Evolutionary conservation across 352 stramenopile genomes (phyloP).

Genomic region (Phytopythium delawarense): DNA sequence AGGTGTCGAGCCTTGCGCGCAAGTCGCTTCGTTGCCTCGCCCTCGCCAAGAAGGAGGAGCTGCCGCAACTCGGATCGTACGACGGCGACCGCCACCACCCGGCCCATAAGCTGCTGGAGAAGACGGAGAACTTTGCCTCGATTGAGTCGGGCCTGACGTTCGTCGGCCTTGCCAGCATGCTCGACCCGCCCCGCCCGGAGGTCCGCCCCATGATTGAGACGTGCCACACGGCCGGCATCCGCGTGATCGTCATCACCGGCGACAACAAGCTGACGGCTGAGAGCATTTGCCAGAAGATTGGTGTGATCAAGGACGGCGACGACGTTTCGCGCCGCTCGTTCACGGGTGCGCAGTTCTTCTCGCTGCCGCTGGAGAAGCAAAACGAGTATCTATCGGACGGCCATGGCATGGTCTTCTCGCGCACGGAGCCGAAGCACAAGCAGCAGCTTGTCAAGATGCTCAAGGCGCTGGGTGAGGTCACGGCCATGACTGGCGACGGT

Average conservation of each 20-base stretch:
- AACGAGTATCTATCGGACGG: slow-evolving; percentile 84
- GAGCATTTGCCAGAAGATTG: slow-evolving; percentile 96
- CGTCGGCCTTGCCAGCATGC: slow-evolving; percentile 97
- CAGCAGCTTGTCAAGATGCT: slow-evolving; percentile 95
- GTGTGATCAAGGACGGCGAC: slow-evolving; percentile 90
- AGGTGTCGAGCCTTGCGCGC: slow-evolving; percentile 90
- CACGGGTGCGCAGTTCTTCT: slow-evolving; percentile 96
- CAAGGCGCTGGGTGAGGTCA: slow-evolving; percentile 92
- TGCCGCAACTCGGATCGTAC: slow-evolving; percentile 78
- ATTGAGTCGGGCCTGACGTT: slow-evolving; percentile 98
- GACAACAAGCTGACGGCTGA: slow-evolving; percentile 98
- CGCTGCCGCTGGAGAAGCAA: slow-evolving; percentile 89
- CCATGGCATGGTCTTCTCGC: slow-evolving; percentile 95
- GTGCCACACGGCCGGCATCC: slow-evolving; percentile 95
- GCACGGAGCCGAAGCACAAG: slow-evolving; percentile 98
- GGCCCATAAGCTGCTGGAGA: slow-evolving; percentile 77
- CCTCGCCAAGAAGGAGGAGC: slow-evolving; percentile 94
- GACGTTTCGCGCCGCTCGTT: slow-evolving; percentile 90
- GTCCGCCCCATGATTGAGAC: slow-evolving; percentile 94
- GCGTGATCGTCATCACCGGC: slow-evolving; percentile 99
- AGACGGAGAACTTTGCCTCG: slow-evolving; percentile 85
- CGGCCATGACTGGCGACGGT: slow-evolving; percentile 98
- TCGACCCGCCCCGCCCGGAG: slow-evolving; percentile 97
- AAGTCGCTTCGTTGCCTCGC: slow-evolving; percentile 95
- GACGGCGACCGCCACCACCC: slow-evolving; percentile 83